Base-by-base conservation (phyloP, 768 basidiomycete genomes). In the Podaxis rugospora region DNA sequence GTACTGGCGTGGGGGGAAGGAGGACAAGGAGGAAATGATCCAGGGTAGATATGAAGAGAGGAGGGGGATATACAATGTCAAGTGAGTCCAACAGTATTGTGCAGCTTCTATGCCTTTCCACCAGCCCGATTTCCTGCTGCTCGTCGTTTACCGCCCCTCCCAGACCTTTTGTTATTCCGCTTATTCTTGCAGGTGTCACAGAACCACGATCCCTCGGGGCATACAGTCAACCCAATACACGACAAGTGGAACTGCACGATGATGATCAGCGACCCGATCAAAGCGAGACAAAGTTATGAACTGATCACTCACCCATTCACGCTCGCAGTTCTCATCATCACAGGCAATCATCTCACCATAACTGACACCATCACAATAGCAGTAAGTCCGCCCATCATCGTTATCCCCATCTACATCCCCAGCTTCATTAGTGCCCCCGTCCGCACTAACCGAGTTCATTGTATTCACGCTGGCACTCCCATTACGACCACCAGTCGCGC, bases 331-430 rank as follows among this genome's bases (percentile, higher is more conserved):
- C 16, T 78, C 76, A 67, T 88, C 91, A 71, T 97, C 94, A 71
- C 94, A 97, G 23, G 88, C 94, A 66, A 97, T 92, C 94, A 97
- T 96, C 76, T 95, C 90, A 39, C 95, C 95, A 66, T 89, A 95
- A 68, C 92, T 93, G 62, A 86, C 81, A 16, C 89, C 78, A 65
- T 91, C 80, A 72, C 95, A 98, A 77, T 87, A 81, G 74, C 95
- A 98, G 69, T 98, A 96, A 13, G 82, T 80, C 66, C 79, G 83
- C 55, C 82, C 77, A 67, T 81, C 90, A 44, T 87, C 90, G 10
- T 74, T 81, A 49, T 83, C 84, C 4, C 76, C 89, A 36, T 80
- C 82, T 0, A 74, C 80, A 14, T 79, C 85, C 40, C 80, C 83
- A 1, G 74, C 79, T 10, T 76, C 82, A 9, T 71, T 69, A 16